Evolutionary conservation across 345 rosid species (phyloP).

Genomic region (Camelina neglecta): DNA sequence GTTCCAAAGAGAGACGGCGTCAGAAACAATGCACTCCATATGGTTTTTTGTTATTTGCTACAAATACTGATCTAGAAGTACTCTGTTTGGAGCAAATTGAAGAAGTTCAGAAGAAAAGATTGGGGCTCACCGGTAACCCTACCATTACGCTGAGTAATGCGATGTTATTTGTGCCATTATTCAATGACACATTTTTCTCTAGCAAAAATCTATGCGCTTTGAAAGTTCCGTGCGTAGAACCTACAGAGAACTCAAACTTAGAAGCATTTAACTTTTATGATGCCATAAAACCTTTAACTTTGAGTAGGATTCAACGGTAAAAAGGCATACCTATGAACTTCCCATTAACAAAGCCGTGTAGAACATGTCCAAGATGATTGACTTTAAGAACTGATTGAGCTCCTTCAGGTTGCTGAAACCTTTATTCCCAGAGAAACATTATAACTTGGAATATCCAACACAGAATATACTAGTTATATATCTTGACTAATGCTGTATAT

Average conservation of each 20-base stretch:
- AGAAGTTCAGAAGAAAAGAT: conserved; percentile 1
- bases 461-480: not conserved
- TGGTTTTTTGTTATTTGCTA: not conserved
- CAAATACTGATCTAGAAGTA: conserved; percentile 20
- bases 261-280: conserved; percentile 2
- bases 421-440: conserved; percentile 38
- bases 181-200: conserved; percentile 48
- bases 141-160: conserved; percentile 85
- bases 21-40: conserved; percentile 18
- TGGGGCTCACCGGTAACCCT: conserved; percentile 72
- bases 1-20: conserved; percentile 21
- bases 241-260: conserved; percentile 41
- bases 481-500: conserved; percentile 4
- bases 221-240: conserved; percentile 64
- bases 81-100: conserved; percentile 14
- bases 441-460: conserved; percentile 7
- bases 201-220: conserved; percentile 43
- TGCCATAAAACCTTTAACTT: not conserved
- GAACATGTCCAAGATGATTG: conserved; percentile 62
- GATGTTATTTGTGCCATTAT: conserved; percentile 59
- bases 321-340: conserved; percentile 51
- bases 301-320: conserved; percentile 11
- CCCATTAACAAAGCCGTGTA: conserved; percentile 76
- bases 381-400: conserved; percentile 52
- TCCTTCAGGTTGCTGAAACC: conserved; percentile 49